Percentiles rank a stretch among this genome's conserved stretches.
Evolutionary conservation across 2,329 filamentous ascomycete genomes (phyloP).

Genomic region (Cyanodermella asteris): DNA sequence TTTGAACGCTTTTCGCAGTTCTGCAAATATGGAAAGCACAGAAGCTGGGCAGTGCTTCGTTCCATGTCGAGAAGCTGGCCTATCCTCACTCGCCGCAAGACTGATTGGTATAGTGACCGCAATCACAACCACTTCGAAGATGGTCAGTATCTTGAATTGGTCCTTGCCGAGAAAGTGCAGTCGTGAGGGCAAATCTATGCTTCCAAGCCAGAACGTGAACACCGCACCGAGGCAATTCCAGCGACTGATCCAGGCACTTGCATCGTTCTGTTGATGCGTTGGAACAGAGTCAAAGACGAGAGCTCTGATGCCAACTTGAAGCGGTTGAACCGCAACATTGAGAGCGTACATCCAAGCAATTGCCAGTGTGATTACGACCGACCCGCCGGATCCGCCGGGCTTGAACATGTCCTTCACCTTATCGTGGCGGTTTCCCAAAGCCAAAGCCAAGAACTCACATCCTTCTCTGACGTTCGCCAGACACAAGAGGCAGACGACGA

Average conservation of each 20-base stretch:
- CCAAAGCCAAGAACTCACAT: slow-evolving; percentile 26
- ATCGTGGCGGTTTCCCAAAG: slow-evolving; percentile 1
- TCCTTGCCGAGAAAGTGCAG: too few species aligned
- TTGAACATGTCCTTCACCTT: background rate
- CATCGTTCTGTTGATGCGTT: slow-evolving; percentile 12
- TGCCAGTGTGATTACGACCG: slow-evolving; percentile 6
- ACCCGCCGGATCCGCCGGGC: slow-evolving; percentile 1
- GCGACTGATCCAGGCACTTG: slow-evolving; percentile 12
- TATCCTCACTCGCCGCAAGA: slow-evolving; percentile 6
- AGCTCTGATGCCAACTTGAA: slow-evolving; percentile 14
- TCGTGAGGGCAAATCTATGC: slow-evolving; percentile 9
- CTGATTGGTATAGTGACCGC: slow-evolving; percentile 6
- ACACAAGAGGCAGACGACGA: slow-evolving; percentile 26
- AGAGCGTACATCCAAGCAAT: slow-evolving; percentile 11
- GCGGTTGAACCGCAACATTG: slow-evolving; percentile 14
- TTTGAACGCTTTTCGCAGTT: slow-evolving; percentile 3
- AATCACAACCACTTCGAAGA: slow-evolving; percentile 7
- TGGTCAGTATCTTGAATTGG: slow-evolving; percentile 10
- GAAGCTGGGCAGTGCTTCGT: too few species aligned
- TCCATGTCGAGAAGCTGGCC: background rate
- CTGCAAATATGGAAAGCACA: slow-evolving; percentile 2
- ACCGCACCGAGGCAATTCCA: slow-evolving; percentile 13
- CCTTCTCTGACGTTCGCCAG: too few species aligned
- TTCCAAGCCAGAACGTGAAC: slow-evolving; percentile 12
- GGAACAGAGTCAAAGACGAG: slow-evolving; percentile 15